Percentiles rank a stretch among this genome's conserved stretches.
Evolutionary conservation across 2,329 filamentous ascomycete species (phyloP).

Genomic region (Capronia americana): DNA sequence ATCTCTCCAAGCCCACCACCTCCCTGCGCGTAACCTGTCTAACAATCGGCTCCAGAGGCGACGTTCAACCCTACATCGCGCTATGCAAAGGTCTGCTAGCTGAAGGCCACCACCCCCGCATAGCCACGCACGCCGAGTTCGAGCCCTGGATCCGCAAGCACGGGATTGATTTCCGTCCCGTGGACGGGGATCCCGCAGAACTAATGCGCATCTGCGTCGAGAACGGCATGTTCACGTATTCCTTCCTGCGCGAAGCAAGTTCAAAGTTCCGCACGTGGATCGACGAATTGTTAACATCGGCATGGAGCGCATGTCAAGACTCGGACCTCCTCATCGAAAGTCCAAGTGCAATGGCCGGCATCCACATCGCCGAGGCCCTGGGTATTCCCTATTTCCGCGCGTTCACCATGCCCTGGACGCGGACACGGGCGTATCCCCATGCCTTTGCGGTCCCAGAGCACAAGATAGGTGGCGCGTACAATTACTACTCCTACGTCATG

Average conservation of each 20-base stretch:
- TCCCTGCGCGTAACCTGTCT: constrained; percentile 86
- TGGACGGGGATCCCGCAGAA: constrained; percentile 90
- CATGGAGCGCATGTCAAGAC: constrained; percentile 82
- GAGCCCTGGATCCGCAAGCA: constrained; percentile 87
- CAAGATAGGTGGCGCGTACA: constrained; percentile 95
- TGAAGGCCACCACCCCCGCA: constrained; percentile 84
- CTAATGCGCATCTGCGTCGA: constrained; percentile 96
- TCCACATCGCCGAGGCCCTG: constrained; percentile 94
- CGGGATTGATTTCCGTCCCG: constrained; percentile 87
- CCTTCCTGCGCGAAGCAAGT: constrained; percentile 87
- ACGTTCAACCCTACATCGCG: constrained; percentile 97
- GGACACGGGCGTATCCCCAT: constrained; percentile 93
- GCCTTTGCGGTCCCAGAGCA: constrained; percentile 91
- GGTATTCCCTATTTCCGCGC: constrained; percentile 94
- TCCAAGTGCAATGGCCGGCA: constrained; percentile 94
- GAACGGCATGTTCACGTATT: constrained; percentile 94
- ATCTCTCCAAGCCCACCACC: constrained; percentile 79
- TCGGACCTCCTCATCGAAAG: constrained; percentile 93
- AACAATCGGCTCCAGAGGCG: constrained; percentile 92
- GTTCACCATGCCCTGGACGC: constrained; percentile 99
- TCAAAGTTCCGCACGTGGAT: constrained; percentile 93
- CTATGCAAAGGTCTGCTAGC: constrained; percentile 87
- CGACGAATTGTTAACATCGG: constrained; percentile 80
- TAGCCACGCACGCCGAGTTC: constrained; percentile 92
- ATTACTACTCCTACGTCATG: constrained; percentile 92